Base-by-base conservation (phyloP, 108 stramenopile genomes). In the Cylindrotheca fusiformis region DNA sequence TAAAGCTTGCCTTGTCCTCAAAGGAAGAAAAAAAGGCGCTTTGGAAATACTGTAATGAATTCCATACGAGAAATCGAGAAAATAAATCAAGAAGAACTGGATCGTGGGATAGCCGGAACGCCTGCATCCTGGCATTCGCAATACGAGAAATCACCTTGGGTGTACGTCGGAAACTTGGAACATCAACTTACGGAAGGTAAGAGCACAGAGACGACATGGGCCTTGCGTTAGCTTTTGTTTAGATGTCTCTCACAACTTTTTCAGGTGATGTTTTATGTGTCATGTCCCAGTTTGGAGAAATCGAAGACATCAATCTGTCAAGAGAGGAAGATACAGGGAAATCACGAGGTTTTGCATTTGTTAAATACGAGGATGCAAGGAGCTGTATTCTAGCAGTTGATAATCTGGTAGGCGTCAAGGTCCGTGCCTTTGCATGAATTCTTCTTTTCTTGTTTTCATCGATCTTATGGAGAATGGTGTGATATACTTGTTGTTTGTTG, bases 311-410 rank as follows among this genome's bases (percentile, higher is more conserved):
- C 52, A 81, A 98, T 64, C 67, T 98, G 36, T 90, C 93, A 2
- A 89, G 97, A 1, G 96, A 98, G 21, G 91, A 96, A 36, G 95
- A 87, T 26, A 93, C 96, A 0, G 97, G 97, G 3, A 97, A 97
- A 60, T 88, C 86, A 21, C 63, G 74, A 19, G 96, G 96, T 0
- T 96, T 91, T 79, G 85, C 74, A 2, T 97, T 93, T 65, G 57
- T 88, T 50, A 97, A 97, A 70, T 97, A 95, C 61, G 92, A 94
- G 56, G 96, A 97, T 78, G 75, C 85, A 5, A 32, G 96, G 49
- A 90, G 87, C 55, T 96, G 97, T 55, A 78, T 99, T 22, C 71
- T 99, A 67, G 99, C 98, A 0, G 98, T 99, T 58, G 99, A 99
- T 71, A 99, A 99, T 71, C 79, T 98, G 19, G 85, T 82, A 48